Evolutionary conservation across 2,329 filamentous ascomycete species (phyloP), one percentile per base, ranked within the genome.

Genomic region (Pseudopithomyces chartarum): DNA sequence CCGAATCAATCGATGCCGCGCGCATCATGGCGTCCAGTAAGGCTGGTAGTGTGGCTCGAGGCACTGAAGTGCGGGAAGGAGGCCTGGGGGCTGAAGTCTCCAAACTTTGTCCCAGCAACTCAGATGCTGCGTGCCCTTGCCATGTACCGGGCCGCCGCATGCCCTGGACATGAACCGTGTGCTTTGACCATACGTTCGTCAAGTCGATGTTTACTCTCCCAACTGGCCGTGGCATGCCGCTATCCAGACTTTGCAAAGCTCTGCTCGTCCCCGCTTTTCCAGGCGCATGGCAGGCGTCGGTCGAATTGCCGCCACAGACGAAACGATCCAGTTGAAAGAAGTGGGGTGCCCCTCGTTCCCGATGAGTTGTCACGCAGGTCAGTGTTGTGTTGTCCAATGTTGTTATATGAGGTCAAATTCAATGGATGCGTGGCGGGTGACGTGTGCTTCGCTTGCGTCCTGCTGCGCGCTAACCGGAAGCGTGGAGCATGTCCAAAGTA

Each of bases 181-280:
- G 58, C 58, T 60, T 38, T 57, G 58, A 47, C 58, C 58, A 60
- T 46, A 52, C 20, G 55, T 60, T 60, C 58, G 36, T 42, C 22
- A 1, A 26, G 17, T 10, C 17, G 38, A 5, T n/a, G 17, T 40
- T 40, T 17, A 6, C 6, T 40, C 15, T 19, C n/a, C 33, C 32
- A 13, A 4, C n/a, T 6, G 15, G 29, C 36, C 32, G 46, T 23
- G 39, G 34, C 39, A 29, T 52, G 47, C 38, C 13, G n/a, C 15
- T 17, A 7, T 43, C n/a, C 45, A 33, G 39, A 17, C 45, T 42
- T 38, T 22, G 42, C 15, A 17, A 36, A 32, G 43, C 54, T 45
- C 23, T 20, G 29, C 34, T 49, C 39, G 19, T 23, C 22, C 40
- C 29, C 45, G 33, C 39, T 20, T n/a, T 22, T 44, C 23, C 19